These are phyloP conservation scores for Pleurozium schreberi DNA, from an alignment of 225 moss, liverwort and hornwort genomes.

Conservation along the genomic window DNA sequence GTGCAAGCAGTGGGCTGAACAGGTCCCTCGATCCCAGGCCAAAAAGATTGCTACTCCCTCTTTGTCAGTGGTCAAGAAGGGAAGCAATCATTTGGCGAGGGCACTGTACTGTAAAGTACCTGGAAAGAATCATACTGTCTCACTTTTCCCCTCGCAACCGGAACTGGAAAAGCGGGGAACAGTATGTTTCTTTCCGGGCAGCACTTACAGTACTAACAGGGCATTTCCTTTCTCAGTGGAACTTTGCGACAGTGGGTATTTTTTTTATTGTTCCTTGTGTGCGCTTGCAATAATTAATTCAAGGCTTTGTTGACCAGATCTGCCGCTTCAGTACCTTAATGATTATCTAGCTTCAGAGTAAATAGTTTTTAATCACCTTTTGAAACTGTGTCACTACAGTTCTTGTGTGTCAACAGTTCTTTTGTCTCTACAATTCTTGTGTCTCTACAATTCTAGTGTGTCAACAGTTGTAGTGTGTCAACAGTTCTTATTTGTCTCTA, in stretches of 20 bases:
- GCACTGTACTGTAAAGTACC: too few relatives aligned
- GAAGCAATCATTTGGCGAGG: not conserved
- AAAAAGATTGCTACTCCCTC: not conserved
- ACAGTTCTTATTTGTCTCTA: too few relatives aligned
- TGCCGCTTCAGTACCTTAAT: not conserved
- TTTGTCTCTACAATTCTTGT: too few relatives aligned
- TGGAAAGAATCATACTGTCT: not conserved
- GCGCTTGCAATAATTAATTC: not conserved
- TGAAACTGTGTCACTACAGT: too few relatives aligned
- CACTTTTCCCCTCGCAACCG: not conserved
- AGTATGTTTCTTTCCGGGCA: not conserved
- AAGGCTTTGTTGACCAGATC: not conserved
- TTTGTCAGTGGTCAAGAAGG: not conserved
- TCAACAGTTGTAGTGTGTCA: too few relatives aligned
- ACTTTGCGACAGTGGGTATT: not conserved
- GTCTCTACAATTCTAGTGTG: too few relatives aligned
- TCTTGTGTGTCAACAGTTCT: too few relatives aligned
- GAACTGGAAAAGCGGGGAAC: not conserved
- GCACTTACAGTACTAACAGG: not conserved
- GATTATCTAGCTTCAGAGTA: not conserved
- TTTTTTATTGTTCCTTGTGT: not conserved
- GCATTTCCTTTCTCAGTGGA: not conserved
- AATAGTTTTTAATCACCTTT: not conserved
- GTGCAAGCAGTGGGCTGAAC: not conserved
- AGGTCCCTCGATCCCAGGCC: not conserved